Conservation (phyloP, 805 yeast genomes). For the Yarrowia bubula region DNA sequence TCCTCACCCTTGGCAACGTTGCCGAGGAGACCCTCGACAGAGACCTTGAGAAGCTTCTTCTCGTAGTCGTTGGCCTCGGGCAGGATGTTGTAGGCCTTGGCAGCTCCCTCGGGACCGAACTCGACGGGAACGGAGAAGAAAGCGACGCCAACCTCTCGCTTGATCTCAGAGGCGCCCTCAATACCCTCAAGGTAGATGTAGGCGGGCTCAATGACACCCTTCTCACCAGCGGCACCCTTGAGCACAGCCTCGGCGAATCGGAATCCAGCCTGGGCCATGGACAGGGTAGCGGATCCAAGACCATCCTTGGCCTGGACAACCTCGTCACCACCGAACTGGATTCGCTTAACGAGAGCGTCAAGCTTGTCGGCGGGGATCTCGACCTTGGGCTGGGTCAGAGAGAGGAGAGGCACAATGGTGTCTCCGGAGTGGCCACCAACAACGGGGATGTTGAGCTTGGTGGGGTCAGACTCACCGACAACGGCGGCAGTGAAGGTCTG, state of each 20-base stretch:
- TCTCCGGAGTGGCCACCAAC: conserved; percentile 98
- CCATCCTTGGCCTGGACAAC: conserved; percentile 92
- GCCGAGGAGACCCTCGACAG: conserved; percentile 85
- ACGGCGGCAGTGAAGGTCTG: conserved; percentile 77
- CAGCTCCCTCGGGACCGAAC: conserved; percentile 71
- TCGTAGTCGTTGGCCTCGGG: conserved; percentile 75
- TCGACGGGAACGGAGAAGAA: conserved; percentile 74
- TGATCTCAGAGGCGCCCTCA: conserved; percentile 57
- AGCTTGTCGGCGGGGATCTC: conserved; percentile 62
- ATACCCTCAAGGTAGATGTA: conserved; percentile 44
- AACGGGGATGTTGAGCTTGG: conserved; percentile 73
- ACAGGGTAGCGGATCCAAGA: conserved; percentile 89
- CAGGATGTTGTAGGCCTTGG: conserved; percentile 57
- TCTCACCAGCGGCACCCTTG: conserved; percentile 45
- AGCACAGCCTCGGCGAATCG: conserved; percentile 61
- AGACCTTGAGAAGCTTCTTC: conserved; percentile 74
- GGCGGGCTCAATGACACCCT: conserved; percentile 54
- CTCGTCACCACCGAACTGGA: conserved; percentile 96
- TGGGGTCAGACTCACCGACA: conserved; percentile 70
- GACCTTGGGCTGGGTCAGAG: conserved; percentile 65
- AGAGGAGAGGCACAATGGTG: conserved; percentile 89
- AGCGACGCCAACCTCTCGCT: conserved; percentile 69
- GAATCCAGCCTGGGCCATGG: conserved; percentile 92
- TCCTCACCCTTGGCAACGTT: conserved; percentile 93
- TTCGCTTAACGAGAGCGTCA: conserved; percentile 72